Evolutionary conservation across 2,329 filamentous ascomycete species (phyloP).

Genomic region (Helminthosporium solani): DNA sequence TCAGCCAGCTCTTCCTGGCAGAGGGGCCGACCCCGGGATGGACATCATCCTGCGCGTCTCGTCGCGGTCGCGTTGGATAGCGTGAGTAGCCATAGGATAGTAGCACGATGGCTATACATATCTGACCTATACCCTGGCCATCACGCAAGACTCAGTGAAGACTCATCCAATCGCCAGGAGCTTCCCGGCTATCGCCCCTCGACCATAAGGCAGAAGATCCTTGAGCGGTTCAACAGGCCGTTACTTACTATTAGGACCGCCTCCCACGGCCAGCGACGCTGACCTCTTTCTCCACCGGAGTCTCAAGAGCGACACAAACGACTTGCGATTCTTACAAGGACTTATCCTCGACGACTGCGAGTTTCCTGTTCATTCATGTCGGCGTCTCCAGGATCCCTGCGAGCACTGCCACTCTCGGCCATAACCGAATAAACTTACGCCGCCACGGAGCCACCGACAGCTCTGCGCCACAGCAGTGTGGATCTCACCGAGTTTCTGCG

Average conservation of each 20-base stretch:
- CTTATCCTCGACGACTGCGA: constrained; percentile 31
- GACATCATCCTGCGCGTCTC: constrained; percentile 23
- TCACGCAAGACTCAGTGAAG: constrained; percentile 23
- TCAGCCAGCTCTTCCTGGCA: constrained; percentile 29
- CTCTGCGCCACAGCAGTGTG: constrained; percentile 13
- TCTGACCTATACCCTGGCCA: constrained; percentile 27
- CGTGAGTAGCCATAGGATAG: too few relatives aligned
- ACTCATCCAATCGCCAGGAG: constrained; percentile 28
- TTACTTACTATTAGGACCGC: constrained; percentile 26
- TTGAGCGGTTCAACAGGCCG: constrained; percentile 20
- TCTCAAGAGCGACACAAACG: constrained; percentile 11
- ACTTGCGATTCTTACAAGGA: constrained; percentile 23
- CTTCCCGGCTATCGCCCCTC: constrained; percentile 12
- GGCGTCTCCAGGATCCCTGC: constrained; percentile 28
- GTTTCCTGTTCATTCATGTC: constrained; percentile 20
- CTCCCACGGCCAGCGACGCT: constrained; percentile 31
- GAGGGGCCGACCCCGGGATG: constrained; percentile 26
- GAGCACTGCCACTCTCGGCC: constrained; percentile 27
- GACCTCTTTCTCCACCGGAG: constrained; percentile 32
- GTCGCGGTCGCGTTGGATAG: constrained; percentile 26
- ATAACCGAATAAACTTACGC: constrained; percentile 14
- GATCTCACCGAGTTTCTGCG: constrained; percentile 35
- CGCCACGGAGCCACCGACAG: constrained; percentile 34
- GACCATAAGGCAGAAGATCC: constrained; percentile 20
- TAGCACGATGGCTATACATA: constrained; percentile 37